These are phyloP conservation scores for Hylodesmum podocarpum DNA, from an alignment of 306 rosid genomes.

Conservation along the genomic window DNA sequence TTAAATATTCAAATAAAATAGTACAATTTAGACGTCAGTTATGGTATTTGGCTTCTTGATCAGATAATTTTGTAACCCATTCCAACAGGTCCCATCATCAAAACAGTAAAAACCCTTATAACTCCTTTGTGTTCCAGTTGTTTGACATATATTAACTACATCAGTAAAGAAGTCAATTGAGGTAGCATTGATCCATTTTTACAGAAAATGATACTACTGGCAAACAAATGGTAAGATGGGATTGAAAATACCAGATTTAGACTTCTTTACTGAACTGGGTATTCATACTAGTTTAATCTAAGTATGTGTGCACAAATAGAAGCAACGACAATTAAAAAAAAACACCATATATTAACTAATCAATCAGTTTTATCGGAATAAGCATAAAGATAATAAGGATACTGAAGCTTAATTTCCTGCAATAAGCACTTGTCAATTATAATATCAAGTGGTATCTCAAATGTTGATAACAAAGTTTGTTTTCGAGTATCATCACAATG, in stretches of 20 bases:
- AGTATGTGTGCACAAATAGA: not conserved
- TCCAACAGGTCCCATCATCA: not conserved
- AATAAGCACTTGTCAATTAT: conserved; percentile 86
- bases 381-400: conserved; percentile 56
- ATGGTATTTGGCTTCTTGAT: not conserved
- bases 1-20: not conserved
- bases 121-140: conserved; percentile 11
- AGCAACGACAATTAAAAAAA: conserved; percentile 1
- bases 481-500: conserved; percentile 40
- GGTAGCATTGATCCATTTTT: not conserved
- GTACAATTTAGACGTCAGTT: not conserved
- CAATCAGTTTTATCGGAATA: not conserved
- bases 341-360: conserved; percentile 8
- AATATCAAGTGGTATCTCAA: conserved; percentile 84
- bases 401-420: conserved; percentile 93
- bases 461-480: conserved; percentile 39
- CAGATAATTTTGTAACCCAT: conserved; percentile 5
- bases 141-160: conserved; percentile 11
- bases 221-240: not conserved
- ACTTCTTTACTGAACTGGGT: not conserved
- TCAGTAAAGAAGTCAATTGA: not conserved
- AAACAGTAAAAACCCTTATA: not conserved
- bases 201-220: not conserved
- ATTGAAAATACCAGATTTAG: not conserved
- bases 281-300: not conserved